Base-by-base conservation (phyloP, 768 basidiomycete species). In the Gymnopilus junonius region DNA sequence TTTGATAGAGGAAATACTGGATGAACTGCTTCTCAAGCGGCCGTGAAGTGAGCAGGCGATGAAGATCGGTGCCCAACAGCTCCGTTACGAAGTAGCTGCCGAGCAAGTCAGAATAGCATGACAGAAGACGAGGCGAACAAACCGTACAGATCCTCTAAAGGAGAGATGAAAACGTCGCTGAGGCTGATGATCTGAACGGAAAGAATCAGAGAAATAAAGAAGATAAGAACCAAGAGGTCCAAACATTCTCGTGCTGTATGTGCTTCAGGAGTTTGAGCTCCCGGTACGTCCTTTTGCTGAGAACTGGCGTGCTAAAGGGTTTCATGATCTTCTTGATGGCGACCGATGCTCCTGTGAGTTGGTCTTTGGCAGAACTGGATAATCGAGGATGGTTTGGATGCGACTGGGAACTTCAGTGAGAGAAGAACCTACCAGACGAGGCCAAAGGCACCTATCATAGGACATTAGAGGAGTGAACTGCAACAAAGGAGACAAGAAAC, bases 281-380 rank as follows among this genome's bases (percentile, higher is more conserved):
- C 64, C 97, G 87, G 77, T 99, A 99, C 1, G 97, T 99, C 66
- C 97, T 85, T 80, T 99, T 99, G 77, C 90, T 91, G 70, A 99
- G 84, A n/a, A 99, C 97, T 20, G 97, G 96, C 6, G 97, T 98
- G 74, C 92, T 93, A 81, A 99, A 99, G 7, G 97, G 97, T 77
- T 99, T 99, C 97, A 99, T 99, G 83, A 99, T 99, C 88, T 99
- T 99, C 87, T 99, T 99, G 82, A 99, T 96, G 72, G 97, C 97
- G 61, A 97, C 96, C 17, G 94, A 92, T 48, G 94, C 87, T 42
- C 88, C 92, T 8, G 95, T 97, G 58, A 99, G 87, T 77, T 98
- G 96, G 76, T 97, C 93, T 77, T 95, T 96, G 34, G 94, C 92
- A 17, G 95, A 96, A 71, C 95, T 97, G 69, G 23, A 39, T 57